A percentile compares a stretch with the other conserved stretches of the same genome.
Evolutionary conservation across 208 protist species (phyloP).

Genomic region (Leishmania amazonensis): DNA sequence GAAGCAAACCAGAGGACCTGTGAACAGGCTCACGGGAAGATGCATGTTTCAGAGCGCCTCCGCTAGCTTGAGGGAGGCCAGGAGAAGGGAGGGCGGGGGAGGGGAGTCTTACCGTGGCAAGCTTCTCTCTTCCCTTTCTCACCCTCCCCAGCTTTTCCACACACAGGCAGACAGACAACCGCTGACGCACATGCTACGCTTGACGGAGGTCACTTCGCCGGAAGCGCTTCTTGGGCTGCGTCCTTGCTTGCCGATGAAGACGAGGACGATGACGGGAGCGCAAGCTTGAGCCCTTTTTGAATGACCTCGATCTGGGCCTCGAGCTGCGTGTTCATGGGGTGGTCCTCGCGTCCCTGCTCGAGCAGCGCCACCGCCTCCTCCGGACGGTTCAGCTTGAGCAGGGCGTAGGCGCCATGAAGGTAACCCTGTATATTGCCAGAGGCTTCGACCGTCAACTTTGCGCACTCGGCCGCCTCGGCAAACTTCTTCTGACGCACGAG

Average conservation of each 20-base stretch:
- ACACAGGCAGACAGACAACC: background rate
- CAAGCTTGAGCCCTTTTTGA: conserved; percentile 45
- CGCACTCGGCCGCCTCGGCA: conserved; percentile 60
- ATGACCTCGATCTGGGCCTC: conserved; percentile 49
- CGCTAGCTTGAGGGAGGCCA: background rate
- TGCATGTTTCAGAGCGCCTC: background rate
- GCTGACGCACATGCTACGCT: background rate
- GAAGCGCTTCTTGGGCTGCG: background rate
- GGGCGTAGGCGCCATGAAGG: conserved; percentile 77
- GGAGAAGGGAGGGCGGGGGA: background rate
- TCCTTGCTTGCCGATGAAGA: background rate
- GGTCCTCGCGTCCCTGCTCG: conserved; percentile 56
- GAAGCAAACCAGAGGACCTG: background rate
- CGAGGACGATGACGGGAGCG: conserved; percentile 28
- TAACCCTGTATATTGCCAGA: conserved; percentile 83
- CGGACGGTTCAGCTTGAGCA: conserved; percentile 50
- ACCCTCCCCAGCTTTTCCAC: background rate
- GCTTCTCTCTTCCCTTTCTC: background rate
- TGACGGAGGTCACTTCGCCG: background rate
- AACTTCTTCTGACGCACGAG: conserved; percentile 77
- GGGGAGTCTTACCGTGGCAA: background rate
- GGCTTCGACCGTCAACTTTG: conserved; percentile 59
- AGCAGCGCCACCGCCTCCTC: conserved; percentile 70
- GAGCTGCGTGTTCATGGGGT: conserved; percentile 75
- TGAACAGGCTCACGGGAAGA: background rate